Conservation (phyloP, 1,139 yeast species). For the Lodderomyces parapsilosis region DNA sequence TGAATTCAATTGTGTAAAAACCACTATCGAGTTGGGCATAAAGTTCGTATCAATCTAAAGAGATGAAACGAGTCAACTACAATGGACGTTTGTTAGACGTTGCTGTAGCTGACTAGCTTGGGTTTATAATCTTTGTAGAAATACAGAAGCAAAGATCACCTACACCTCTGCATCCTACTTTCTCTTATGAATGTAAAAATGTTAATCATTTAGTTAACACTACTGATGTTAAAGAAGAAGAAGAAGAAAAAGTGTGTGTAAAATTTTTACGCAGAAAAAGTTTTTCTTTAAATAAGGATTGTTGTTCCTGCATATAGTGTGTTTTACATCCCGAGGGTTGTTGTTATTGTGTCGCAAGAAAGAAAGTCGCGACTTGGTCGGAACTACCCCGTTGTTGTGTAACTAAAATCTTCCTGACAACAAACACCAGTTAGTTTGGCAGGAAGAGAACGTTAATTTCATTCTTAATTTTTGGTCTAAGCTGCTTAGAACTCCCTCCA, state of each 20-base stretch:
- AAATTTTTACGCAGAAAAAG: neutral
- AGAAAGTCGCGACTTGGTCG: no score
- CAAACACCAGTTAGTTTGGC: no score
- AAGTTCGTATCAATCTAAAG: slow-evolving; percentile 1
- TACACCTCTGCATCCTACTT: neutral
- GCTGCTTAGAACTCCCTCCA: no score
- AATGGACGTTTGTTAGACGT: slow-evolving; percentile 3
- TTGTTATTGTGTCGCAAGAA: no score
- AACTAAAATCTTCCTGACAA: no score
- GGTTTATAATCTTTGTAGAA: slow-evolving; percentile 2
- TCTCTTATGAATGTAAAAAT: slow-evolving; percentile 1
- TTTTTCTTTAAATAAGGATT: neutral
- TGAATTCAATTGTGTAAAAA: slow-evolving; percentile 1
- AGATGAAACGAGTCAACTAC: slow-evolving; percentile 3
- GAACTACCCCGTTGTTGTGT: no score
- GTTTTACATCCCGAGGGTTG: neutral
- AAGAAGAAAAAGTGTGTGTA: neutral
- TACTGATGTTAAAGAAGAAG: slow-evolving; percentile 2
- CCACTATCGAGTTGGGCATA: slow-evolving; percentile 3
- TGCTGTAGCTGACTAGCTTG: slow-evolving; percentile 2
- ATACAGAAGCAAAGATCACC: neutral
- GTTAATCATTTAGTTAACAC: slow-evolving; percentile 3
- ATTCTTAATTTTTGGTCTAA: no score
- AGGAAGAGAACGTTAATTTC: no score
- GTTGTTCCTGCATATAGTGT: neutral